A percentile compares a stretch with the other conserved stretches of the same genome.
Conservation (phyloP, 2,329 filamentous ascomycete genomes). For the Malbranchea zuffiana region DNA sequence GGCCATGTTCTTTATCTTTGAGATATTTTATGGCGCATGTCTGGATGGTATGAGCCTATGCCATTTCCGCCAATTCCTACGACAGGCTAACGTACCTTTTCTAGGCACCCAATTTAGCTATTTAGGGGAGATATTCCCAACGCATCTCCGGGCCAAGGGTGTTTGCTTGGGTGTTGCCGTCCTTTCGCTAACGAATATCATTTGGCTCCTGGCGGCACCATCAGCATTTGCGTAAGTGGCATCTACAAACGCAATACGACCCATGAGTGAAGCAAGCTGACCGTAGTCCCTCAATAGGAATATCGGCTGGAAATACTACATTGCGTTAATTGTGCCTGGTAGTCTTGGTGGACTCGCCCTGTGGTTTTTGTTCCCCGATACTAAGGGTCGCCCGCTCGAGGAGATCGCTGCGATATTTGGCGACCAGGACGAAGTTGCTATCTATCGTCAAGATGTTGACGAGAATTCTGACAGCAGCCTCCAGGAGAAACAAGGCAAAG, state of each 20-base stretch:
- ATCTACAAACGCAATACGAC: too few species aligned
- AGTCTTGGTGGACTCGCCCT: neutral
- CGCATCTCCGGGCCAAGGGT: neutral
- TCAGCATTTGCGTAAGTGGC: slow-evolving; percentile 25
- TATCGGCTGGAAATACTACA: slow-evolving; percentile 25
- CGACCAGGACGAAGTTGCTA: neutral
- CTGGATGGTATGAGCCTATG: neutral
- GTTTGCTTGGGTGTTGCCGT: neutral
- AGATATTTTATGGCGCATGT: neutral
- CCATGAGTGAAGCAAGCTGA: too few species aligned
- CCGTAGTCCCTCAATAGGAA: too few species aligned
- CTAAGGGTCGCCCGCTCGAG: slow-evolving; percentile 24
- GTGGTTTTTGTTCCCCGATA: slow-evolving; percentile 21
- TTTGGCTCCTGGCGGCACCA: slow-evolving; percentile 22
- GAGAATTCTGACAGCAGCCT: neutral
- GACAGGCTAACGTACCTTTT: too few species aligned
- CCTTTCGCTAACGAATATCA: slow-evolving; percentile 12
- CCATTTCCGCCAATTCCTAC: too few species aligned
- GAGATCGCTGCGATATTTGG: slow-evolving; percentile 23
- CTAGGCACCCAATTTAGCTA: too few species aligned
- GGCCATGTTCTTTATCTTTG: neutral
- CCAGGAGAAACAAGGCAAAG: too few species aligned
- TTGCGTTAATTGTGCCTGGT: slow-evolving; percentile 17
- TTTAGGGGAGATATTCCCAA: neutral
- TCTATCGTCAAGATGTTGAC: neutral